These are phyloP conservation scores for Alternaria sp. DNA, from an alignment of 2,329 filamentous ascomycete species.

Conservation along the genomic window DNA sequence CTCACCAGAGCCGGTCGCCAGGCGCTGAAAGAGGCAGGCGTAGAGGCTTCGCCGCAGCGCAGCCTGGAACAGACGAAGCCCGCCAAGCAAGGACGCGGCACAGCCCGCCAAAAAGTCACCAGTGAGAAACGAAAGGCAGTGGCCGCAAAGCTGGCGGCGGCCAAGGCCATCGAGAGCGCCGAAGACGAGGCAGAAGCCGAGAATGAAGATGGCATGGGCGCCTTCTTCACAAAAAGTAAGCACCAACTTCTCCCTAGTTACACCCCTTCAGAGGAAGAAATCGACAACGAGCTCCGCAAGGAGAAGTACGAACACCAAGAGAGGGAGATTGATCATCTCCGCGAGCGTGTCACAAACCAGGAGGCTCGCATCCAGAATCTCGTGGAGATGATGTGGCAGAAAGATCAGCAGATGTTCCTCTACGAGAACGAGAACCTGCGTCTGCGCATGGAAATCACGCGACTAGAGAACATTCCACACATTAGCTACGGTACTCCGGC, in stretches of 20 bases:
- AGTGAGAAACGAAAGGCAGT: slow-evolving; percentile 15
- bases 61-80: slow-evolving; percentile 16
- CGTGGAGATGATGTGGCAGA: neutral
- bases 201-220: slow-evolving; percentile 19
- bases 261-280: neutral
- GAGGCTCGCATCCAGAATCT: slow-evolving; percentile 12
- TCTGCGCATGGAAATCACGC: neutral
- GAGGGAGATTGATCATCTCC: slow-evolving; percentile 16
- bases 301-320: slow-evolving; percentile 4
- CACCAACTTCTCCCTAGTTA: slow-evolving; percentile 3
- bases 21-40: slow-evolving; percentile 13
- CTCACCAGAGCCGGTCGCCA: slow-evolving; percentile 23
- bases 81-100: slow-evolving; percentile 17
- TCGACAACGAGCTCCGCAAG: neutral
- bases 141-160: slow-evolving; percentile 6
- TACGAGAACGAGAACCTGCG: slow-evolving; percentile 5
- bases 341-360: slow-evolving; percentile 5
- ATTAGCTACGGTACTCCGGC: slow-evolving; percentile 9
- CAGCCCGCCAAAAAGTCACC: slow-evolving; percentile 4
- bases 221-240: slow-evolving; percentile 33
- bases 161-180: slow-evolving; percentile 11
- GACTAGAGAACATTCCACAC: neutral
- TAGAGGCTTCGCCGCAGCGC: slow-evolving; percentile 24
- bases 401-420: slow-evolving; percentile 3
- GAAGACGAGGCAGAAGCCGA: slow-evolving; percentile 19